Conservation (phyloP, 768 basidiomycete species). For the Leccinum boreale region DNA sequence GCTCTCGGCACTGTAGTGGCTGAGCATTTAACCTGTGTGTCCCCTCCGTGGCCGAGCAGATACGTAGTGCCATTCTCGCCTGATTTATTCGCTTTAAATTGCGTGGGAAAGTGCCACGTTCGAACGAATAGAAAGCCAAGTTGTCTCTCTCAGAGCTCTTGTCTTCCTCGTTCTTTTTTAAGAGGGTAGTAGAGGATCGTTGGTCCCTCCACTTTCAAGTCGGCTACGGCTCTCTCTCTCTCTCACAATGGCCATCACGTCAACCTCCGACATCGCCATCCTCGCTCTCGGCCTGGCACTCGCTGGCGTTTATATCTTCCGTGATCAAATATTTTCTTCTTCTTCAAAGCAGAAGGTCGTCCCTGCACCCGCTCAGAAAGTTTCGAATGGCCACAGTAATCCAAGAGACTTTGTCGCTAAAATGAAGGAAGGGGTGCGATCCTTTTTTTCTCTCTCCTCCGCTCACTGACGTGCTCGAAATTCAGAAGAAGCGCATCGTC, state of each 20-base stretch:
- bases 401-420: constrained; percentile 93
- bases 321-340: constrained; percentile 72
- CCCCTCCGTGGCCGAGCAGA: no score
- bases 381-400: constrained; percentile 68
- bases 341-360: constrained; percentile 58
- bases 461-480: neutral
- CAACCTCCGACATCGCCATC: constrained; percentile 70
- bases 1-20: no score
- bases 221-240: neutral
- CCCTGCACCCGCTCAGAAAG: constrained; percentile 42
- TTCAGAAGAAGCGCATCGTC: constrained; percentile 91
- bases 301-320: constrained; percentile 79
- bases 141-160: constrained; percentile 10
- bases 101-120: constrained; percentile 41
- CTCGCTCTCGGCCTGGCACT: constrained; percentile 72
- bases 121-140: constrained; percentile 22
- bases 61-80: no score
- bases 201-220: neutral
- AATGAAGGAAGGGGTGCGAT: constrained; percentile 86
- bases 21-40: no score
- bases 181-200: neutral
- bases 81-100: constrained; percentile 5
- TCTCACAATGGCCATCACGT: constrained; percentile 52
- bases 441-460: neutral
- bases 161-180: constrained; percentile 5